Evolutionary conservation across 176 grass and related monocot species (phyloP).

Genomic region (Avena sativa): DNA sequence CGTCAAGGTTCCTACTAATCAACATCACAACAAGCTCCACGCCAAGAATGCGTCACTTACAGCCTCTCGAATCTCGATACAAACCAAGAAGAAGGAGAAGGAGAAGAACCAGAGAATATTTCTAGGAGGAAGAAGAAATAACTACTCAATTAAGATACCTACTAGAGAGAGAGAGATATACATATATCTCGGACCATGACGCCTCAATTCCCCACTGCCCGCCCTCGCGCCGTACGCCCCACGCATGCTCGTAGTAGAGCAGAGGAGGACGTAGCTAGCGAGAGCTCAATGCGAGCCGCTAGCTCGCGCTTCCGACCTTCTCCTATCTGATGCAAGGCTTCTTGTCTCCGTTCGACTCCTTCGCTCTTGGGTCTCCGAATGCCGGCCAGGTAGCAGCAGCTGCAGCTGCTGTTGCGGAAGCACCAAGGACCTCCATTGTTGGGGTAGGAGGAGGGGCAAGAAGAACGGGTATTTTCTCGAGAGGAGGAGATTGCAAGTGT

Average conservation of each 20-base stretch:
- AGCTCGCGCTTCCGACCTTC: not conserved
- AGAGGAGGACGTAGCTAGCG: conserved; percentile 31
- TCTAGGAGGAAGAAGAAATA: not conserved
- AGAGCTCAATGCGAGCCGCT: conserved; percentile 35
- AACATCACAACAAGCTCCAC: conserved; percentile 36
- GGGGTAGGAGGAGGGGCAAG: conserved; percentile 28
- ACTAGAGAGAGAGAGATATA: conserved; percentile 43
- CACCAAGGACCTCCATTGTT: conserved; percentile 26
- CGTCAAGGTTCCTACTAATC: conserved; percentile 40
- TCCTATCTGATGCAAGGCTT: conserved; percentile 32
- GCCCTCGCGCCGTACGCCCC: conserved; percentile 47
- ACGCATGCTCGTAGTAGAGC: conserved; percentile 22
- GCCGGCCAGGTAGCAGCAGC: conserved; percentile 9
- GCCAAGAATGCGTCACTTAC: conserved; percentile 79
- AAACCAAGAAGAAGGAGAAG: not conserved
- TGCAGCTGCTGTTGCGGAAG: not conserved
- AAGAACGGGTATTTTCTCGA: conserved; percentile 27
- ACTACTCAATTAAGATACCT: conserved; percentile 36
- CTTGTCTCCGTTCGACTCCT: conserved; percentile 6
- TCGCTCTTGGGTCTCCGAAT: conserved; percentile 28
- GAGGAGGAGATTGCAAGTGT: not conserved
- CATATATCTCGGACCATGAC: conserved; percentile 77
- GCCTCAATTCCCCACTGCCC: conserved; percentile 73
- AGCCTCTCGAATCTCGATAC: conserved; percentile 47
- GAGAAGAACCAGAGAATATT: not conserved